A percentile compares a stretch with the other conserved stretches of the same genome.
Conservation (phyloP, 352 stramenopile genomes). For the Aphanomyces cochlioides region DNA sequence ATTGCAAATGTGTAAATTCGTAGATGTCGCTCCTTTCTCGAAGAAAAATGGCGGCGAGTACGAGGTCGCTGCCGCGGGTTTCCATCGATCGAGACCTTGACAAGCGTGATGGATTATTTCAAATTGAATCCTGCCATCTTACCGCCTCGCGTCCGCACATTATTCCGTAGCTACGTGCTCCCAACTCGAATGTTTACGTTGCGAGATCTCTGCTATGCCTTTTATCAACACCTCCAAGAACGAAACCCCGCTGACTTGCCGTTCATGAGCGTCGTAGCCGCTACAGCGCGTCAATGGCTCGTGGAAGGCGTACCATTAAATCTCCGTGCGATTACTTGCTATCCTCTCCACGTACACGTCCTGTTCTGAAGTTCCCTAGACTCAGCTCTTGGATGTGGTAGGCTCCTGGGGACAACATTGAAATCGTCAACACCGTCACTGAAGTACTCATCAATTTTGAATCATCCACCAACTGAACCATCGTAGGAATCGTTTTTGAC, state of each 20-base stretch:
- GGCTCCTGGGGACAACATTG: neutral
- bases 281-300: conserved; percentile 1
- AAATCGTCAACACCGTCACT: too few species aligned
- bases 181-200: neutral
- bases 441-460: too few species aligned
- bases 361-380: neutral
- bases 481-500: neutral
- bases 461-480: too few species aligned
- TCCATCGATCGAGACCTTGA: neutral
- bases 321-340: neutral
- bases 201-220: neutral
- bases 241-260: neutral
- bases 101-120: conserved; percentile 8
- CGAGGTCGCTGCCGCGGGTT: conserved; percentile 10
- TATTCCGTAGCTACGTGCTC: conserved; percentile 3
- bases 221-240: conserved; percentile 1
- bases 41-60: neutral
- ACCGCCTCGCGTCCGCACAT: neutral
- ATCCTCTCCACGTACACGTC: neutral
- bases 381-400: neutral
- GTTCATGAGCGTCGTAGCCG: neutral
- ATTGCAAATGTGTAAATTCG: neutral
- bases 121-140: conserved; percentile 3
- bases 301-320: neutral
- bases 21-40: conserved; percentile 6